These are phyloP conservation scores for Chlamydomonas sphaeroides DNA, from an alignment of 139 green algal genomes.

Conservation along the genomic window DNA sequence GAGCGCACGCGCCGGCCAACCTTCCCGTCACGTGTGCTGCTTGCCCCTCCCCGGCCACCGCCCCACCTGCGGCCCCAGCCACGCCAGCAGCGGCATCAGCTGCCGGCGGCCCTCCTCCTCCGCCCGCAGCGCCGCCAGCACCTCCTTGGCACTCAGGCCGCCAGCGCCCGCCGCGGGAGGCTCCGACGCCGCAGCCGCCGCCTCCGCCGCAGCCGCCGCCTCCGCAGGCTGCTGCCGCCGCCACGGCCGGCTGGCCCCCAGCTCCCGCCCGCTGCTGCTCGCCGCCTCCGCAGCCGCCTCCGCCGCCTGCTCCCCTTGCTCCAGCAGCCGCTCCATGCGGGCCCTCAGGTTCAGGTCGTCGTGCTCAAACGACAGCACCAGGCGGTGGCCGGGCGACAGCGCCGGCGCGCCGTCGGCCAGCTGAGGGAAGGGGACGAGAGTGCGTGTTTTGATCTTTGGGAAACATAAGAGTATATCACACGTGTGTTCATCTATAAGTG, in stretches of 20 bases:
- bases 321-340: too few species aligned
- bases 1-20: background rate
- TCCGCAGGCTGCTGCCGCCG: too few species aligned
- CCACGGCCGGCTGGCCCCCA: too few species aligned
- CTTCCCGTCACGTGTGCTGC: too few species aligned
- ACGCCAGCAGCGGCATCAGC: conserved; percentile 33
- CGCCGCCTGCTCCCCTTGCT: too few species aligned
- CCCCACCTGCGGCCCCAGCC: conserved; percentile 25
- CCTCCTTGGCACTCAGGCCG: background rate
- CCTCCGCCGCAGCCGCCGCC: background rate
- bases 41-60: background rate
- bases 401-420: conserved; percentile 4
- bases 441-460: too few species aligned
- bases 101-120: conserved; percentile 1
- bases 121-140: conserved; percentile 25
- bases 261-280: background rate
- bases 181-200: too few species aligned
- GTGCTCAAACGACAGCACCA: conserved; percentile 36
- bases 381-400: background rate
- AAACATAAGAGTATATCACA: too few species aligned
- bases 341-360: conserved; percentile 40
- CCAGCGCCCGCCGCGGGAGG: too few species aligned
- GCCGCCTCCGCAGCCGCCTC: background rate
- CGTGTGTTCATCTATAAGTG: too few species aligned
- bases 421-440: background rate